Percentiles rank a stretch among this genome's conserved stretches.
These are phyloP conservation scores for Chlorella sp. DNA, from an alignment of 139 green algal species.

Conservation along the genomic window DNA sequence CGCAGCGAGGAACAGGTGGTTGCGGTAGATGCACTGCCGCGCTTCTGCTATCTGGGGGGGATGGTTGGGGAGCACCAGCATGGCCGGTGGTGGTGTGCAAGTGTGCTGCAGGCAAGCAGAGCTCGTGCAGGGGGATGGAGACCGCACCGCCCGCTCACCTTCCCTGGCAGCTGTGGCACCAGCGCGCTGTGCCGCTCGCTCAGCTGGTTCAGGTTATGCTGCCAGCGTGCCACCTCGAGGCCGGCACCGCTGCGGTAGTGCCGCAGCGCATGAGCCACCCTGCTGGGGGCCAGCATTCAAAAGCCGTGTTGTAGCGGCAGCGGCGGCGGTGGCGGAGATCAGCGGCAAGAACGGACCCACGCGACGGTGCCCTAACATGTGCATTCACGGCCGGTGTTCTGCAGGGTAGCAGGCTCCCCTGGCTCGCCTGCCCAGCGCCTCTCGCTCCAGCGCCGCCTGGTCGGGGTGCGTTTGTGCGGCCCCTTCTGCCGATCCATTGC, in stretches of 20 bases:
- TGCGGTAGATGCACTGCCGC: slow-evolving; percentile 59
- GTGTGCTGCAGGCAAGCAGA: neutral
- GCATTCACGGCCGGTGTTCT: no score
- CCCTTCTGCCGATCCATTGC: no score
- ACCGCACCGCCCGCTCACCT: neutral
- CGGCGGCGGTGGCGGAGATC: no score
- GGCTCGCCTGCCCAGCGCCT: no score
- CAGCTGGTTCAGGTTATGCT: slow-evolving; percentile 70
- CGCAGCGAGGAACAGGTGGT: slow-evolving; percentile 74
- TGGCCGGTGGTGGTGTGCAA: neutral
- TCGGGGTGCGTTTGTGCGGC: no score
- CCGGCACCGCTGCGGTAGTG: slow-evolving; percentile 65
- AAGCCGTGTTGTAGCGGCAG: no score
- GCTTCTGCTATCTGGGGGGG: slow-evolving; percentile 24
- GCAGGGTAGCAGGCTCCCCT: no score
- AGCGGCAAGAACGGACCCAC: no score
- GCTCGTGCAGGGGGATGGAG: no score
- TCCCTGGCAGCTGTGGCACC: slow-evolving; percentile 15
- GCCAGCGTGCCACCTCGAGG: slow-evolving; percentile 80
- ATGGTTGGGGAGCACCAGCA: neutral
- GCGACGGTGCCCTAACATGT: no score
- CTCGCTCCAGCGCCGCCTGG: no score
- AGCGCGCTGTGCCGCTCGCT: neutral
- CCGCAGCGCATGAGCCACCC: slow-evolving; percentile 78
- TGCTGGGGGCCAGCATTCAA: slow-evolving; percentile 43